Base-by-base conservation (phyloP, 768 basidiomycete genomes). In the Hirschioporus abietinus region DNA sequence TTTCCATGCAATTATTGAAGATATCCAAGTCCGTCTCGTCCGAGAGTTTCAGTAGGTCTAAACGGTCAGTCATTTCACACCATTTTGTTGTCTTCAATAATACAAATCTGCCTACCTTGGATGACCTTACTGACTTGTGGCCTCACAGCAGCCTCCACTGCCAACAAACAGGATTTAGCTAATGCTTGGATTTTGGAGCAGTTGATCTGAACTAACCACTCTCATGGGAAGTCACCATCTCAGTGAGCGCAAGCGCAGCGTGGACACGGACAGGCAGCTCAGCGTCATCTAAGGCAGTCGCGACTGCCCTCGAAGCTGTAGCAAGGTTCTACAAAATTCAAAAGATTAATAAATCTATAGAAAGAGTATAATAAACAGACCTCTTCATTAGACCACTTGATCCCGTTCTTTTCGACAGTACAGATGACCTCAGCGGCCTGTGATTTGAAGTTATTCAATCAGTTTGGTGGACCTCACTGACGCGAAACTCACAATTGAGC, bases 21-120 rank as follows among this genome's bases (percentile, higher is more conserved):
- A 92, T 83, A 74, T 96, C 93, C 59, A 96, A 79, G 74, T 96
- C 94, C 60, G 92, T 93, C 77, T 95, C 92, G 74, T 95, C 91
- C n/a, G 91, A 88, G 59, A 96, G 82, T 75, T 92, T 93, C 71
- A 95, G 83, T n/a, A 95, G 80, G 74, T 91, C 92, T 92, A 68
- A 17, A n/a, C 4, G 35, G 24, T 35, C 23, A 67, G 24, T 63
- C 8, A 58, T 27, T 9, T 34, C 24, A 65, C 36, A 34, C 15
- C 78, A 35, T 25, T 6, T 24, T 42, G n/a, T 24, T 42, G n/a
- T 24, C 17, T 7, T 20, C 58, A 36, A 63, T 52, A 18, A 30
- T 24, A 61, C 57, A 57, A 20, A 58, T 26, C 20, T 23, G 25
- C 69, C 58, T 69, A 90, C 92, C 90, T 81, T 94, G 91, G 66